A percentile compares a stretch with the other conserved stretches of the same genome.
These are phyloP conservation scores for Pseudocercospora musae DNA, from an alignment of 2,329 filamentous ascomycete species.

Conservation along the genomic window DNA sequence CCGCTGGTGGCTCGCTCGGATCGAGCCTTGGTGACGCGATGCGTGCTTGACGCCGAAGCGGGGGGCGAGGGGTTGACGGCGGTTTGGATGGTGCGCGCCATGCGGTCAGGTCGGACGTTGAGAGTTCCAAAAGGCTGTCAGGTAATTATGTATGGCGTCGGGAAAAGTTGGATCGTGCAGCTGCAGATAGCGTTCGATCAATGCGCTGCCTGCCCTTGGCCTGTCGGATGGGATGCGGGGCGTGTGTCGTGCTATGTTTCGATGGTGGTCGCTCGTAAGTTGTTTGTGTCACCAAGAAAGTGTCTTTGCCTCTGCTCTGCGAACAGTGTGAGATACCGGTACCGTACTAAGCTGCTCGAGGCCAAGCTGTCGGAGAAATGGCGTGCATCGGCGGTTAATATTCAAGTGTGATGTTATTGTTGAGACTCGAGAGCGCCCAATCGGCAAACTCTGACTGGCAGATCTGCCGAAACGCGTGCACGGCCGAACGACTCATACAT, in stretches of 20 bases:
- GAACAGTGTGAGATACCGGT: not conserved
- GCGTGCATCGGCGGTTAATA: not conserved
- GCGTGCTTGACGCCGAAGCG: slow-evolving; percentile 7
- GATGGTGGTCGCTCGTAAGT: not conserved
- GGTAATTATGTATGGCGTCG: not conserved
- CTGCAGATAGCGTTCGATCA: not conserved
- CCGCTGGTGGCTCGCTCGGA: not conserved
- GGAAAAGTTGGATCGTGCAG: not conserved
- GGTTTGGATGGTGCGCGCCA: slow-evolving; percentile 11
- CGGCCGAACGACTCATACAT: too few species aligned
- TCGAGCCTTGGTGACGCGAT: slow-evolving; percentile 17
- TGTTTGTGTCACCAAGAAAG: not conserved
- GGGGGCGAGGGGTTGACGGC: slow-evolving; percentile 2
- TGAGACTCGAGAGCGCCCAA: not conserved
- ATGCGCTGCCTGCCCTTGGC: too few species aligned
- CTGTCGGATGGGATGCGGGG: not conserved
- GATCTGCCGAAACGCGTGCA: not conserved
- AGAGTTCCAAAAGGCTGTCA: not conserved
- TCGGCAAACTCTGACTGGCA: not conserved
- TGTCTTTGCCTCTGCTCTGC: not conserved
- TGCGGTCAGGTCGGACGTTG: not conserved
- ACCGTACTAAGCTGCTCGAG: not conserved
- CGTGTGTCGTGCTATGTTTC: not conserved
- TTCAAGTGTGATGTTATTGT: not conserved
- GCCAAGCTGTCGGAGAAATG: not conserved